phyloP scores from a whole-genome alignment of 768 basidiomycete genomes.

The Xerocomus potaroensis region DNA sequence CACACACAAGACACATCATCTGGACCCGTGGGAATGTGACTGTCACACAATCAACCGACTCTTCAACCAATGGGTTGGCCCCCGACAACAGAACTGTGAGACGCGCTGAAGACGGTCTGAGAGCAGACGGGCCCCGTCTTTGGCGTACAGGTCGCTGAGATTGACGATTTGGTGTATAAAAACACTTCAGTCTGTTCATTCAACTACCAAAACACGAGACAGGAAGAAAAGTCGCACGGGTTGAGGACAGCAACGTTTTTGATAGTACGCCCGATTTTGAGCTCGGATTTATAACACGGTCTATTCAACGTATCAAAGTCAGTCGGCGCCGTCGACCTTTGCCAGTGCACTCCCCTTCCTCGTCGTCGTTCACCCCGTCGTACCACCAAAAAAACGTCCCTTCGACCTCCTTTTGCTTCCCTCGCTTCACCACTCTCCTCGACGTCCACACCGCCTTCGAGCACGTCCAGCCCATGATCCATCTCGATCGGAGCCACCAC shows the following conservation, averaged over 20 bases:
- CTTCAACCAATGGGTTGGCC: too few relatives aligned
- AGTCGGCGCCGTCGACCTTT: conserved; percentile 1
- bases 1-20: conserved; percentile 8
- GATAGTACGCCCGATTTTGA: conserved; percentile 32
- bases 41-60: conserved; percentile 13
- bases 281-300: conserved; percentile 29
- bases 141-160: too few relatives aligned
- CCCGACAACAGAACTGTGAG: too few relatives aligned
- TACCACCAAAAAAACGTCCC: not conserved
- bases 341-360: not conserved
- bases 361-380: not conserved
- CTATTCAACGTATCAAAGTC: conserved; percentile 13
- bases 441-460: not conserved
- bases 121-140: too few relatives aligned
- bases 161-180: too few relatives aligned
- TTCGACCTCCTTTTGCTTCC: conserved; percentile 5
- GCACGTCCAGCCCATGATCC: conserved; percentile 39
- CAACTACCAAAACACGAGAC: conserved; percentile 12
- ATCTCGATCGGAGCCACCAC: conserved; percentile 50
- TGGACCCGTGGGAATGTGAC: conserved; percentile 26
- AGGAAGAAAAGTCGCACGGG: conserved; percentile 28
- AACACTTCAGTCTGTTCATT: too few relatives aligned
- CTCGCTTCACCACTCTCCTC: not conserved
- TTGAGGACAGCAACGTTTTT: conserved; percentile 29
- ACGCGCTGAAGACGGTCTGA: too few relatives aligned